Evolutionary conservation across 1,284 basidiomycete species (phyloP).

Genomic region (Sporisorium exsertum): DNA sequence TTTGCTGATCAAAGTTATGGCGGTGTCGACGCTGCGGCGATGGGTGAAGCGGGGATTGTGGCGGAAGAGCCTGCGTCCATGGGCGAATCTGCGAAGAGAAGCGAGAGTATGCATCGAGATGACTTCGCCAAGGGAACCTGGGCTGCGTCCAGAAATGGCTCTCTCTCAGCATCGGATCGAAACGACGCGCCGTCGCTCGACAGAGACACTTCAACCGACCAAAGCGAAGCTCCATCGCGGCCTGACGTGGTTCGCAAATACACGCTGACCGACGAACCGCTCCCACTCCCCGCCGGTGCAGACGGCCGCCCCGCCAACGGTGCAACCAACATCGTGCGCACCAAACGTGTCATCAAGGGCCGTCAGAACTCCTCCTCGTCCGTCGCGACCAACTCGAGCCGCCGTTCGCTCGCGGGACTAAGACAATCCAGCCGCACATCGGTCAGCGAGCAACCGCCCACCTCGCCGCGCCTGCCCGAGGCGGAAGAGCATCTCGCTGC

Average conservation of each 20-base stretch:
- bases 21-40: not conserved
- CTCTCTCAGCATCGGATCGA: not conserved
- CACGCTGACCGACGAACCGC: slow-evolving; percentile 32
- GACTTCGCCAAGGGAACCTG: not conserved
- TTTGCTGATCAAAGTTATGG: not conserved
- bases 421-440: slow-evolving; percentile 16
- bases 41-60: not conserved
- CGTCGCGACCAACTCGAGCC: slow-evolving; percentile 9
- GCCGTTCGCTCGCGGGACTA: slow-evolving; percentile 21
- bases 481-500: slow-evolving; percentile 13
- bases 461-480: slow-evolving; percentile 19
- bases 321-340: slow-evolving; percentile 15
- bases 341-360: slow-evolving; percentile 29
- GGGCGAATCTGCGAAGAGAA: not conserved
- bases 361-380: slow-evolving; percentile 28
- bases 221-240: not conserved
- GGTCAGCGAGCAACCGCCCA: slow-evolving; percentile 8
- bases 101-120: not conserved
- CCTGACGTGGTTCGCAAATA: slow-evolving; percentile 26
- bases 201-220: not conserved
- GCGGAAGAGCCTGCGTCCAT: slow-evolving; percentile 2
- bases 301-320: not conserved
- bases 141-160: not conserved
- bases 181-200: not conserved
- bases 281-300: not conserved